These are phyloP conservation scores for Vitis rupestris DNA, from an alignment of 164 flowering plant species.

Conservation along the genomic window DNA sequence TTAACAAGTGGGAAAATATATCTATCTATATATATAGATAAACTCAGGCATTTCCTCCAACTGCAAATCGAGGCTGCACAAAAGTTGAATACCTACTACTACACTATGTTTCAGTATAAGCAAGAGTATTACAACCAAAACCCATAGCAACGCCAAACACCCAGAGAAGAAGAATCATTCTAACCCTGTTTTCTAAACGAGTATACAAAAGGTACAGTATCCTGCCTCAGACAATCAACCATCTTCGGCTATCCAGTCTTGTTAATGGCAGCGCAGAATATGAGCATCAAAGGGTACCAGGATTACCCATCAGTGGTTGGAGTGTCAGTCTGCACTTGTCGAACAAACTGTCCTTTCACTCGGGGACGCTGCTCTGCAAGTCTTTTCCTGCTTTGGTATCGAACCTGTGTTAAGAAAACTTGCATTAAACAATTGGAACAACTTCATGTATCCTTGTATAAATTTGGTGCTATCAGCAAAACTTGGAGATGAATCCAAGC, in stretches of 20 bases:
- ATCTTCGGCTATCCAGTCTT: background rate
- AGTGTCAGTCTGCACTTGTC: constrained; percentile 19
- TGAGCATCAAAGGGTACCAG: background rate
- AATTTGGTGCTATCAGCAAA: background rate
- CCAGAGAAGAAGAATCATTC: background rate
- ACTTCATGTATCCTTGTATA: background rate
- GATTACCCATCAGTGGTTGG: constrained; percentile 5
- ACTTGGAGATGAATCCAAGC: background rate
- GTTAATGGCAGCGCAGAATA: background rate
- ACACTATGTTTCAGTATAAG: background rate
- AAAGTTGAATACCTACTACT: constrained; percentile 2
- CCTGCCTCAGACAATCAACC: background rate
- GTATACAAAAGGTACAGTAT: background rate
- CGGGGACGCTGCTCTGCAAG: constrained; percentile 45
- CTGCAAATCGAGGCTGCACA: background rate
- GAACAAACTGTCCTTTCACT: constrained; percentile 45
- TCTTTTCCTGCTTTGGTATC: constrained; percentile 43
- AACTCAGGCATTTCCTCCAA: background rate
- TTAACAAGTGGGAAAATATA: background rate
- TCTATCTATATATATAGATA: background rate
- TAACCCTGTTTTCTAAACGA: background rate
- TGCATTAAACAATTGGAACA: background rate
- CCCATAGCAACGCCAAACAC: too few species aligned
- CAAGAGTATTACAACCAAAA: background rate
- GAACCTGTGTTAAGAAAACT: constrained; percentile 21